Base-by-base conservation (phyloP, 768 basidiomycete genomes). In the Agrocybe pediades region DNA sequence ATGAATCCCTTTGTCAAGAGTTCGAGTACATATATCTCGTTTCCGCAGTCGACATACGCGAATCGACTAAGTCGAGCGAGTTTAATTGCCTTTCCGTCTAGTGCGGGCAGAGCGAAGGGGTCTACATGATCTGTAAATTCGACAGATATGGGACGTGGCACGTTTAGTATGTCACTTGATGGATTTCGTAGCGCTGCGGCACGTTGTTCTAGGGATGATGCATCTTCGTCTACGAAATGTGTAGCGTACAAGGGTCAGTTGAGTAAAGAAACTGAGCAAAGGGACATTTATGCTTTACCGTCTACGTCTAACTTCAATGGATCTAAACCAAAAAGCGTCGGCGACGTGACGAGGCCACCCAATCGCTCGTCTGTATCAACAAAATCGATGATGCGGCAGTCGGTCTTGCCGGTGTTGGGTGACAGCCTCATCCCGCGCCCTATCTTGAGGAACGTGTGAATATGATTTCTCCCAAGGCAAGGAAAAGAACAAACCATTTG, bases 371-470 rank as follows among this genome's bases (percentile, higher is more conserved):
- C 74, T 33, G 83, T 87, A 64, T 95, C 93, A 15, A 95, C 92
- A 57, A 97, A 89, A 66, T 98, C 95, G 57, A 98, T 90, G 53
- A 98, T 84, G 11, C 81, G 84, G 67, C 95, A 98, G 64, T 96
- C 85, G 41, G 66, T 59, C 69, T 98, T 98, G 47, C 85, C 89
- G 0, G 90, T 93, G 7, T 65, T 65, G 8, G 91, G 89, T 2
- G 91, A 95, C 25, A 90, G 78, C 54, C 95, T 78, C 83, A 98
- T 90, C 21, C 95, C 95, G 53, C 95, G 81, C 3, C 95, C 95
- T 54, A 98, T 92, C 93, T 95, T 36, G n/a, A 36, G n/a, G 15
- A 24, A 24, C 29, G 8, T 46, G 27, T 21, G 19, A 36, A 46
- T 44, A 20, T 26, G 1, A 16, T 11, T 11, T 5, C 16, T 44